These are phyloP conservation scores for Sonneratia caseolaris DNA, from an alignment of 345 rosid genomes.

Conservation along the genomic window DNA sequence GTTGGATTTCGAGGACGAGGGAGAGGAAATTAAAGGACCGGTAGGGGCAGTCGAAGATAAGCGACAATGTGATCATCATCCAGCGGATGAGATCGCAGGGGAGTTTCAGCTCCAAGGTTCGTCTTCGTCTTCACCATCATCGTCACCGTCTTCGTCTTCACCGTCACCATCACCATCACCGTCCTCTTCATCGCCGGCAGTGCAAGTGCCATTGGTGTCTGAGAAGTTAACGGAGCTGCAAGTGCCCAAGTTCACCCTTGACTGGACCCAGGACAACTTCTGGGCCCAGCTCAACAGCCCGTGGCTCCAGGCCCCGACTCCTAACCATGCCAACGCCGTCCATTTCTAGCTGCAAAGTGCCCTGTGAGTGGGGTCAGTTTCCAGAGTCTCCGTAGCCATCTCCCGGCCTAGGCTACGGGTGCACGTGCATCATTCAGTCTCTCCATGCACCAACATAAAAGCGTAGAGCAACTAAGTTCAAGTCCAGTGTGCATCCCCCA, in stretches of 20 bases:
- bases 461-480: no score
- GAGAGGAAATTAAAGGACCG: not conserved
- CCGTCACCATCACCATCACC: not conserved
- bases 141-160: conserved; percentile 1
- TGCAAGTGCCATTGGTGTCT: conserved; percentile 36
- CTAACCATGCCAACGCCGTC: conserved; percentile 41
- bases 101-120: not conserved
- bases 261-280: conserved; percentile 61
- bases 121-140: not conserved
- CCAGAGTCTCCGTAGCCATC: not conserved
- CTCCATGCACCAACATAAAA: no score
- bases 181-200: conserved; percentile 15
- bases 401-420: not conserved
- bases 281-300: conserved; percentile 60
- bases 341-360: conserved; percentile 24
- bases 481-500: no score
- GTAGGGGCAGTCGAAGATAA: not conserved
- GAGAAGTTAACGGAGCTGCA: conserved; percentile 54
- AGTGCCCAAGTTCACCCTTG: conserved; percentile 44
- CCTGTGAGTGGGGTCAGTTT: not conserved
- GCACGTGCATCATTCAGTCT: no score
- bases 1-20: conserved; percentile 10
- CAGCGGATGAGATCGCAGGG: no score
- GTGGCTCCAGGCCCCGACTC: conserved; percentile 63
- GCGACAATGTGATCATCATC: not conserved